Conservation (phyloP, 2,329 filamentous ascomycete genomes). For the Seiridium unicorne region DNA sequence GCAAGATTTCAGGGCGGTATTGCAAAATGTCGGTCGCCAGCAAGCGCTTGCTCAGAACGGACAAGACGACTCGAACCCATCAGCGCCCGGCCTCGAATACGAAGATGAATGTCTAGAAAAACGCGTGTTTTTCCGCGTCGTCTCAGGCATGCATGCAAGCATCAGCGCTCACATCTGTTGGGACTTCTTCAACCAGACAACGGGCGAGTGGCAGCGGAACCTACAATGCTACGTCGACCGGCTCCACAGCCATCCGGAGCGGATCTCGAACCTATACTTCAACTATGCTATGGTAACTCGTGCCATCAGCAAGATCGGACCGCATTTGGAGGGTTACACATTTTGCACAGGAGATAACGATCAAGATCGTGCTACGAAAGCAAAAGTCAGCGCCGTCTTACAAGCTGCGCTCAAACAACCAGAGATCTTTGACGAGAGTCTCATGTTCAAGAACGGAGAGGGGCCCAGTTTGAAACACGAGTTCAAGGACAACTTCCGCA, state of each 20-base stretch:
- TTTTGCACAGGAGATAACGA: slow-evolving; percentile 85
- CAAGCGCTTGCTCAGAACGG: slow-evolving; percentile 61
- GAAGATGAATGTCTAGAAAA: slow-evolving; percentile 97
- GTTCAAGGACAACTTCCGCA: slow-evolving; percentile 95
- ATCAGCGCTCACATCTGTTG: slow-evolving; percentile 96
- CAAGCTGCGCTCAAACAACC: slow-evolving; percentile 66
- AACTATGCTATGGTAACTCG: slow-evolving; percentile 96
- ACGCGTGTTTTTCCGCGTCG: slow-evolving; percentile 93
- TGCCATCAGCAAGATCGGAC: slow-evolving; percentile 85
- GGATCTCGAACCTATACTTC: slow-evolving; percentile 97
- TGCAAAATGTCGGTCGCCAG: slow-evolving; percentile 58
- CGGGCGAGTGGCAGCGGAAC: slow-evolving; percentile 90
- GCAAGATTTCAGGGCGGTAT: slow-evolving; percentile 60
- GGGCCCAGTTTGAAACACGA: slow-evolving; percentile 86
- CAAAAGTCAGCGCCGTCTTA: slow-evolving; percentile 77
- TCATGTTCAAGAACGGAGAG: slow-evolving; percentile 87
- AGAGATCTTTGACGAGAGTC: slow-evolving; percentile 87
- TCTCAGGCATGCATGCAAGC: slow-evolving; percentile 97
- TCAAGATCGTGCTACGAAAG: slow-evolving; percentile 77
- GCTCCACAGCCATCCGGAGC: slow-evolving; percentile 82
- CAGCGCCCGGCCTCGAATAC: slow-evolving; percentile 66
- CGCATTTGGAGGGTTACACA: slow-evolving; percentile 78
- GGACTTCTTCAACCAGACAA: slow-evolving; percentile 94
- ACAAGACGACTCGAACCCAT: slow-evolving; percentile 48
- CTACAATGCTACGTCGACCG: slow-evolving; percentile 82